A percentile compares a stretch with the other conserved stretches of the same genome.
Evolutionary conservation across 2,329 filamentous ascomycete species (phyloP).

Genomic region (Alternaria sp.): DNA sequence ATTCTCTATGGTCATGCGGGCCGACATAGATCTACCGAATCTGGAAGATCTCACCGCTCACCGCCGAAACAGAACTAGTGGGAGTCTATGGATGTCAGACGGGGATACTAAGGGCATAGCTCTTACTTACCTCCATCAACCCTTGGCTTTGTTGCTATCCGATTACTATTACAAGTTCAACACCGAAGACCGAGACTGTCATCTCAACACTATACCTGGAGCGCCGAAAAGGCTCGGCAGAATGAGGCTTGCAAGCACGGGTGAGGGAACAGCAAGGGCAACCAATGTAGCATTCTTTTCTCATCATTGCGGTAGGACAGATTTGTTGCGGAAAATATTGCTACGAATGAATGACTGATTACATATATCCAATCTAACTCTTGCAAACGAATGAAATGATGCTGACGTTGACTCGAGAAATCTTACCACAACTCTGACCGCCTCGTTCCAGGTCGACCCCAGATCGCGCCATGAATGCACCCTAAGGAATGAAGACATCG

Average conservation of each 20-base stretch:
- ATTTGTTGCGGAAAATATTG: neutral
- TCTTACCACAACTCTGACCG: neutral
- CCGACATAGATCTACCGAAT: neutral
- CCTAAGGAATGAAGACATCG: conserved; percentile 19
- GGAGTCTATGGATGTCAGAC: neutral
- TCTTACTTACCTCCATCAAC: neutral
- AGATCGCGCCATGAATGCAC: neutral
- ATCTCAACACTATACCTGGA: neutral
- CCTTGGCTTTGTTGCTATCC: neutral
- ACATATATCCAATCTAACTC: neutral
- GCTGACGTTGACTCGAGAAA: neutral
- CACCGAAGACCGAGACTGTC: neutral
- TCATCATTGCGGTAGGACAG: neutral
- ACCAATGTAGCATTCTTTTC: neutral
- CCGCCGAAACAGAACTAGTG: neutral
- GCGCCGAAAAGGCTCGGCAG: neutral
- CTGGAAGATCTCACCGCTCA: neutral
- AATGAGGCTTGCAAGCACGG: neutral
- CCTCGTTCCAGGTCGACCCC: neutral
- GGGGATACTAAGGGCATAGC: neutral
- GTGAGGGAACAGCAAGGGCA: neutral
- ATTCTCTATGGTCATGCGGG: neutral
- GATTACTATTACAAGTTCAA: neutral
- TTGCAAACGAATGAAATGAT: neutral
- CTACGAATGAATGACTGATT: neutral